Percentiles rank a stretch among this genome's conserved stretches.
These are phyloP conservation scores for Pseudonitzschia pungens DNA, from an alignment of 108 stramenopile genomes.

Conservation along the genomic window DNA sequence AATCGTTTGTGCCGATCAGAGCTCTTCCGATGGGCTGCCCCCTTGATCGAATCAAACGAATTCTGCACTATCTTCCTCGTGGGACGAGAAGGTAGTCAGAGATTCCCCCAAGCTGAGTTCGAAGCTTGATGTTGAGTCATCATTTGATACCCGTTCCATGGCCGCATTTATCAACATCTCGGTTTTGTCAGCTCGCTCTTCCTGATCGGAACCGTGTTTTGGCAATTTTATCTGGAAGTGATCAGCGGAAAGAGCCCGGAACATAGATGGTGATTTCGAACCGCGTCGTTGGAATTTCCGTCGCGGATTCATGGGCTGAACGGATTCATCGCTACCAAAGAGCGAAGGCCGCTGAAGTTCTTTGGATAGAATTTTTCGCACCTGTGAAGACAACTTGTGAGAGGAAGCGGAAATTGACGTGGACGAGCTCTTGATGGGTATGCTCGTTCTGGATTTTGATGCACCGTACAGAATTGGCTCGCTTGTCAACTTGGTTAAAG, in stretches of 20 bases:
- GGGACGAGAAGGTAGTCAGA: neutral
- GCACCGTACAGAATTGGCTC: conserved; percentile 8
- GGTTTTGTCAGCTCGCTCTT: neutral
- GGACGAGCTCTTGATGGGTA: neutral
- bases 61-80: neutral
- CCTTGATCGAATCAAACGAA: neutral
- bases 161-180: neutral
- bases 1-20: neutral
- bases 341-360: neutral
- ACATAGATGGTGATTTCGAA: conserved; percentile 10
- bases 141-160: too few relatives aligned
- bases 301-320: conserved; percentile 4
- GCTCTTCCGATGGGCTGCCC: neutral
- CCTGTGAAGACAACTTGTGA: neutral
- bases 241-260: neutral
- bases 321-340: neutral
- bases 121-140: neutral
- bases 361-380: neutral
- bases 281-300: conserved; percentile 7
- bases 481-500: neutral
- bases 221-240: neutral
- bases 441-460: neutral
- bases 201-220: neutral
- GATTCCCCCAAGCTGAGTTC: neutral
- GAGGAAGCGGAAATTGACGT: neutral